Base-by-base conservation (phyloP, 2,329 filamentous ascomycete genomes). In the Bimuria novae-zelandiae region DNA sequence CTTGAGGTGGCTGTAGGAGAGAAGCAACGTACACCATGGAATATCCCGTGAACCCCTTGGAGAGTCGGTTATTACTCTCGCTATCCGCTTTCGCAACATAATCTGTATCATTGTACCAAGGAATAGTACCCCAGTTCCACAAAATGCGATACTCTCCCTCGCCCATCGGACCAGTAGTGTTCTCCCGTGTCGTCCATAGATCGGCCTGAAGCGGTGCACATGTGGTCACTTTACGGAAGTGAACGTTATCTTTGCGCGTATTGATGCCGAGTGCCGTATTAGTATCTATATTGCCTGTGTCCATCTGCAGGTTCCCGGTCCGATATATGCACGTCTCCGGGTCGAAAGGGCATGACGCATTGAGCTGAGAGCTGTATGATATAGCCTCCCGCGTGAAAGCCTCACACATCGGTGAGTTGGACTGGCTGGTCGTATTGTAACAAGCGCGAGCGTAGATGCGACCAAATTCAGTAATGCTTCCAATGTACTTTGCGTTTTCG, bases 371-470 rank as follows among this genome's bases (percentile, higher is more conserved):
- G 27, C 42, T 19, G 25, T 42, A 55, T 11, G 33, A 17, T 11
- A 55, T 47, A 29, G 41, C 29, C 16, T 36, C 21, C 17, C 43
- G 21, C 11, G 52, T 40, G 37, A 55, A 55, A n/a, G 35, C 33
- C 41, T 55, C 41, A 22, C 52, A 55, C 21, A 29, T 42, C 6
- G 52, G 52, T 11, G 46, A 45, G 10, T 16, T 23, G 12, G n/a
- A 7, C 3, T 33, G 36, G 1, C 40, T 17, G 14, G 33, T 52
- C 12, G 45, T 51, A 29, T 55, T 55, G 32, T 51, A 55, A 27
- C 52, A 55, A 16, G 32, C 36, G 4, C 52, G 52, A 29, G 52
- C 21, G 32, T 55, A 55, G 30, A 48, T 54, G 23, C 47, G 52
- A 21, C 39, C 22, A 17, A 46, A 54, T 16, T 54, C 52, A 2